Conservation (phyloP, 805 yeast genomes). For the Kodamaea neixiangensis region DNA sequence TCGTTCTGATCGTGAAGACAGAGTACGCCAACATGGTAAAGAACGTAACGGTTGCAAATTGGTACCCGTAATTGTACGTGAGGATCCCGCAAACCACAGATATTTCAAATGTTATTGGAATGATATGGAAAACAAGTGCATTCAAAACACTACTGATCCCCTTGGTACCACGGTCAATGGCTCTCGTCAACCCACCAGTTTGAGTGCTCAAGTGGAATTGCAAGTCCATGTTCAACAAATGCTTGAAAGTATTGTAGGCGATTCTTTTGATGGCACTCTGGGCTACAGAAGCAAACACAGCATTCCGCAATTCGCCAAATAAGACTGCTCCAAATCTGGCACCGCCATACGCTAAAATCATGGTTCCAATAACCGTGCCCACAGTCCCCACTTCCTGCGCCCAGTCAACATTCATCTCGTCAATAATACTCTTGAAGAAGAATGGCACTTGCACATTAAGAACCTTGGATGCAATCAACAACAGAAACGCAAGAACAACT, state of each 20-base stretch:
- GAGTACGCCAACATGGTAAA: conserved; percentile 89
- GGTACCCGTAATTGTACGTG: conserved; percentile 86
- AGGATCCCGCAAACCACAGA: conserved; percentile 90
- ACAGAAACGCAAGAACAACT: conserved; percentile 71
- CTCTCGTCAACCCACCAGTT: conserved; percentile 95
- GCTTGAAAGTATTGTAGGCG: conserved; percentile 83
- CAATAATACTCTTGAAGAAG: conserved; percentile 82
- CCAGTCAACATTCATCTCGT: conserved; percentile 93
- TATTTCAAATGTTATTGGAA: conserved; percentile 91
- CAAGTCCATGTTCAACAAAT: conserved; percentile 78
- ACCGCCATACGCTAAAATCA: conserved; percentile 85
- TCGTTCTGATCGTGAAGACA: conserved; percentile 82
- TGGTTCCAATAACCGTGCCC: conserved; percentile 62
- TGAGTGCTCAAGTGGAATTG: conserved; percentile 89
- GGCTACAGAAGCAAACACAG: conserved; percentile 93
- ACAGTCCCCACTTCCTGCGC: conserved; percentile 57
- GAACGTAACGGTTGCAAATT: conserved; percentile 87
- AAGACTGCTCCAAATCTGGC: conserved; percentile 93
- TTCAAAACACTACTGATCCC: conserved; percentile 91
- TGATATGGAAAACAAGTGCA: conserved; percentile 97
- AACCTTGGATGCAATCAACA: conserved; percentile 78
- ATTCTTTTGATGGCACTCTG: conserved; percentile 91
- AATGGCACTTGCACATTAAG: conserved; percentile 96
- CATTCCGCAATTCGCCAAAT: conserved; percentile 93
- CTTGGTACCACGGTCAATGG: conserved; percentile 96